Percentiles rank a stretch among this genome's conserved stretches.
Evolutionary conservation across 176 grass and related monocot genomes (phyloP).

Genomic region (Oryza meyeriana): DNA sequence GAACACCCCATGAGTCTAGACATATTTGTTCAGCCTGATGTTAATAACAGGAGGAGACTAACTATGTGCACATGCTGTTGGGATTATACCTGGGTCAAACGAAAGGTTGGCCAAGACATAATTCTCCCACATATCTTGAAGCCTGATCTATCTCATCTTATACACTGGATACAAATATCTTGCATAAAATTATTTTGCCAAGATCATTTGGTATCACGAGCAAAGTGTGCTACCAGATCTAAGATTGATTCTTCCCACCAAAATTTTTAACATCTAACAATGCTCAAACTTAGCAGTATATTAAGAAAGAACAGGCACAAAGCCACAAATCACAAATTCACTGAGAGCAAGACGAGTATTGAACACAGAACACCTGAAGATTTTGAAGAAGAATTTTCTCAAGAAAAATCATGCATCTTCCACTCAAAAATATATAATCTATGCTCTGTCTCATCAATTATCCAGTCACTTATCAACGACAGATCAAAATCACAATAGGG

Average conservation of each 20-base stretch:
- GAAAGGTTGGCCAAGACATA: neutral
- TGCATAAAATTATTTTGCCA: neutral
- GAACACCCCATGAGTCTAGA: neutral
- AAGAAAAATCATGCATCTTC: neutral
- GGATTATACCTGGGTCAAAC: neutral
- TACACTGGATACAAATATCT: neutral
- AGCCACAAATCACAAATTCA: neutral
- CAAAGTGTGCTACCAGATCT: neutral
- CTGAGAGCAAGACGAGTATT: neutral
- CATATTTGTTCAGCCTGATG: constrained; percentile 16
- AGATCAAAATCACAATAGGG: neutral
- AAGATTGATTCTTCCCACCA: neutral
- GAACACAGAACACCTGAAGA: neutral
- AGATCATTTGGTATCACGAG: neutral
- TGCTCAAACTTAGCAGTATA: neutral
- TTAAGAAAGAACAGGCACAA: neutral
- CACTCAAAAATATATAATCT: neutral
- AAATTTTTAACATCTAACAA: neutral
- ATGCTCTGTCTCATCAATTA: neutral
- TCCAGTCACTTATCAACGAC: neutral
- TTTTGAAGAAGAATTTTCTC: neutral
- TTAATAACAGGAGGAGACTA: neutral
- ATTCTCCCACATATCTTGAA: neutral
- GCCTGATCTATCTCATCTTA: neutral
- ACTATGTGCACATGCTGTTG: neutral